phyloP scores from a whole-genome alignment of 345 rosid species.

The Eucalyptus victrix region DNA sequence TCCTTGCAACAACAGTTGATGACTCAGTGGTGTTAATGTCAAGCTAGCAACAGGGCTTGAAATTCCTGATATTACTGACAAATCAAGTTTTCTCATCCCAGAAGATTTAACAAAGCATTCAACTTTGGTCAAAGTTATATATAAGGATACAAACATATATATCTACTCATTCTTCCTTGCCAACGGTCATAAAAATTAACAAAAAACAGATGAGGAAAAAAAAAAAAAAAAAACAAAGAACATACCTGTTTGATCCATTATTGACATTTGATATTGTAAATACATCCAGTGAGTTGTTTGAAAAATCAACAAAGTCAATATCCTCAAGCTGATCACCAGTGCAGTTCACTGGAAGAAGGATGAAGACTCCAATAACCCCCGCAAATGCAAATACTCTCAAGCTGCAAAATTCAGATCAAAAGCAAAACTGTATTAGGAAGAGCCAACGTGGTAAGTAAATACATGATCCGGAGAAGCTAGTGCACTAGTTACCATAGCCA shows the following conservation, averaged over 20 bases:
- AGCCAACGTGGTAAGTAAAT: neutral
- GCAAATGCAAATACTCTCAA: slow-evolving; percentile 79
- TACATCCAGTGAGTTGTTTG: slow-evolving; percentile 67
- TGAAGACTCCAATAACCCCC: slow-evolving; percentile 74
- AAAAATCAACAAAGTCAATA: slow-evolving; percentile 54
- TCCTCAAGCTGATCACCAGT: slow-evolving; percentile 48
- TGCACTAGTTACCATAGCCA: neutral
- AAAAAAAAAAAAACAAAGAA: neutral
- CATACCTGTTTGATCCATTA: slow-evolving; percentile 27
- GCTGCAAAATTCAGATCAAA: slow-evolving; percentile 38
- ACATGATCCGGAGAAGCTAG: neutral
- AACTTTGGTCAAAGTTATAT: neutral
- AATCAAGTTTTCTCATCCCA: neutral
- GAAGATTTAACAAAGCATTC: neutral
- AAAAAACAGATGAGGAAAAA: neutral
- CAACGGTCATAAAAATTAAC: neutral
- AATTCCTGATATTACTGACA: neutral
- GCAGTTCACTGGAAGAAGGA: slow-evolving; percentile 87
- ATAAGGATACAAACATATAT: neutral
- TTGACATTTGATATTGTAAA: slow-evolving; percentile 78
- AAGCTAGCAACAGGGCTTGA: neutral
- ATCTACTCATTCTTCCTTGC: neutral
- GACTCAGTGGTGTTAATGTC: neutral
- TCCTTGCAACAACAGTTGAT: neutral
- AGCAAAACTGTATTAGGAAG: slow-evolving; percentile 9